Evolutionary conservation across 1,139 yeast genomes (phyloP).

Genomic region (Pichia kudriavzevii): DNA sequence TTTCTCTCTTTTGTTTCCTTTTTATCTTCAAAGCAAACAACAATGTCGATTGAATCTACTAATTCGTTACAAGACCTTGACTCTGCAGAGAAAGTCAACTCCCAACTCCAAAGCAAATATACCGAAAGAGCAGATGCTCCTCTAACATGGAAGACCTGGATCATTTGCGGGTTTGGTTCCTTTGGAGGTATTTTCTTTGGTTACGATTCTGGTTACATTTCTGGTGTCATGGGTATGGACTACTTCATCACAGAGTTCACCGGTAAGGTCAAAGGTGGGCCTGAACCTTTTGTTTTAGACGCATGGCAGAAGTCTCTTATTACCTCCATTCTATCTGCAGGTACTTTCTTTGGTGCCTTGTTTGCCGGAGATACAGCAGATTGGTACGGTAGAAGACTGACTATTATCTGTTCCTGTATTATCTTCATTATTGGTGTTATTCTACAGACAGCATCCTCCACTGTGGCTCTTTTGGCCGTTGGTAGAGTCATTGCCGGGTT

Average conservation of each 20-base stretch:
- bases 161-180: constrained; percentile 37
- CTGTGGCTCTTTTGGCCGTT: constrained; percentile 39
- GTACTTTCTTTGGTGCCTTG: constrained; percentile 53
- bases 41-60: neutral
- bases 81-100: constrained; percentile 5
- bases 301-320: constrained; percentile 38
- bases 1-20: neutral
- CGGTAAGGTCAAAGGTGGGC: constrained; percentile 22
- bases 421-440: constrained; percentile 55
- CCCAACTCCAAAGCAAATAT: constrained; percentile 2
- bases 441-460: constrained; percentile 51
- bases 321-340: constrained; percentile 49
- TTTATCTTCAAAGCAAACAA: neutral
- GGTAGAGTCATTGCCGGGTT: constrained; percentile 60
- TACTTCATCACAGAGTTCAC: constrained; percentile 36
- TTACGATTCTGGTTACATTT: constrained; percentile 54
- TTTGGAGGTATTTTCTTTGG: constrained; percentile 54
- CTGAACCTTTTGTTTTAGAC: constrained; percentile 18
- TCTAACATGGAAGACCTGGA: constrained; percentile 27
- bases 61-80: constrained; percentile 5
- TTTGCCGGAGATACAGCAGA: constrained; percentile 52
- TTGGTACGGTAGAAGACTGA: constrained; percentile 51
- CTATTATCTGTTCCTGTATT: constrained; percentile 44
- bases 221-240: constrained; percentile 50
- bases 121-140: constrained; percentile 28